Evolutionary conservation across 306 rosid species (phyloP), one percentile per base, ranked within the genome.

Genomic region (Rosa persica): DNA sequence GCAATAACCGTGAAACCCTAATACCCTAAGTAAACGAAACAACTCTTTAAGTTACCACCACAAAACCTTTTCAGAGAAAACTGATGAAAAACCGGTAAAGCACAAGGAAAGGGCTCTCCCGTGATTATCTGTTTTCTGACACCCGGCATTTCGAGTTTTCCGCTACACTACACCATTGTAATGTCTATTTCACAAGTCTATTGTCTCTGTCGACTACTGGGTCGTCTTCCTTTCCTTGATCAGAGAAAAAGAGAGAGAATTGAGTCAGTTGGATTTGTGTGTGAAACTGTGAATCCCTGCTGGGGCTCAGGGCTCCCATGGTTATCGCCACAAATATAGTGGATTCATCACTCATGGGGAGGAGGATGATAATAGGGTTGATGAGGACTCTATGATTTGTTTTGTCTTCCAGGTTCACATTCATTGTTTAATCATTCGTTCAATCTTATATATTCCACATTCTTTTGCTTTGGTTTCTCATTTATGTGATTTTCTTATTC

Each of bases 121-220:
- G 70, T 65, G 70, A 65, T 16, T 25, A 11, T 65, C 3, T 12
- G 10, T 27, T 12, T 13, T 65, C 70, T 65, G 70, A 65, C 70
- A 65, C 70, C 70, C 46, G 70, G 70, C 70, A 65, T 15, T 34
- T 65, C 23, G 70, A 65, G 46, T 20, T 65, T 38, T 65, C 70
- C 70, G 70, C 46, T 65, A 8, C 46, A 38, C 70, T 8, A 65
- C 70, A 38, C 46, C 25, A 38, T 65, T 65, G 46, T 65, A 36
- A 65, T 7, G 46, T 65, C 46, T 6, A 17, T 17, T n/a, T 13
- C 67, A 25, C 9, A 54, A 54, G 61, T n/a, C 61, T 54, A n/a
- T 20, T 27, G 67, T 61, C 40, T 61, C 38, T 30, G 40, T 61
- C 67, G 38, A 61, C 67, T 61, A 12, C 64, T n/a, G 64, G 16